A percentile compares a stretch with the other conserved stretches of the same genome.
Evolutionary conservation across 1,139 yeast species (phyloP).

Genomic region (Keqinozyma sinolaborantium): DNA sequence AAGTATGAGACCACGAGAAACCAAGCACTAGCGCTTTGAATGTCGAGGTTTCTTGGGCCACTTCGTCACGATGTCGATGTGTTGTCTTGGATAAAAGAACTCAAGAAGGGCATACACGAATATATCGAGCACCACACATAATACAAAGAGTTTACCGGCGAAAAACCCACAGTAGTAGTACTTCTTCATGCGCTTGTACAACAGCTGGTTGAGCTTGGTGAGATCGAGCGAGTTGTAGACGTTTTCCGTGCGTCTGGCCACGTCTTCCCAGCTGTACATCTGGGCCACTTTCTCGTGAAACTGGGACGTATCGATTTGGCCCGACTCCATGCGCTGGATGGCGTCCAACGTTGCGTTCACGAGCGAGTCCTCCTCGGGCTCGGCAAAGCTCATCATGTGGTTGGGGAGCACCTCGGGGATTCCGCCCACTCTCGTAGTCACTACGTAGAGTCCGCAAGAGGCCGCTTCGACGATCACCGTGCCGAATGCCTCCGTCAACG

Average conservation of each 20-base stretch:
- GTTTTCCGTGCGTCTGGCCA: constrained; percentile 79
- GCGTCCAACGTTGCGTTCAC: constrained; percentile 69
- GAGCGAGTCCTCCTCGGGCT: constrained; percentile 77
- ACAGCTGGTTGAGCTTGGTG: constrained; percentile 41
- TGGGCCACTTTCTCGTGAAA: constrained; percentile 76
- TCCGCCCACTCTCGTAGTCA: constrained; percentile 96
- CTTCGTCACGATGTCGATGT: constrained; percentile 69
- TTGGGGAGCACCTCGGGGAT: constrained; percentile 94
- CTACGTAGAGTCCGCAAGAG: constrained; percentile 89
- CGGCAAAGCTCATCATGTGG: constrained; percentile 91
- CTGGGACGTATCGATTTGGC: constrained; percentile 61
- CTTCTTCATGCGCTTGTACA: constrained; percentile 48
- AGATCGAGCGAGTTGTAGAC: constrained; percentile 66
- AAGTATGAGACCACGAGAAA: constrained; percentile 8
- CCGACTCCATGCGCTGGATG: constrained; percentile 52
- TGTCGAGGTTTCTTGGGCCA: constrained; percentile 55
- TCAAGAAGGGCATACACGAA: constrained; percentile 62
- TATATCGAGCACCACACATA: constrained; percentile 78
- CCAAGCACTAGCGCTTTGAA: constrained; percentile 2
- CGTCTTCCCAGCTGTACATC: constrained; percentile 93
- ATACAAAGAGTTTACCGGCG: constrained; percentile 79
- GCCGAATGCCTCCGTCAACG: constrained; percentile 96
- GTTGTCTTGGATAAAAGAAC: constrained; percentile 61
- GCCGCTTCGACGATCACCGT: constrained; percentile 98
- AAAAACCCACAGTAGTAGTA: constrained; percentile 76